Conservation (phyloP, 768 basidiomycete genomes). For the Tylopilus sp. region DNA sequence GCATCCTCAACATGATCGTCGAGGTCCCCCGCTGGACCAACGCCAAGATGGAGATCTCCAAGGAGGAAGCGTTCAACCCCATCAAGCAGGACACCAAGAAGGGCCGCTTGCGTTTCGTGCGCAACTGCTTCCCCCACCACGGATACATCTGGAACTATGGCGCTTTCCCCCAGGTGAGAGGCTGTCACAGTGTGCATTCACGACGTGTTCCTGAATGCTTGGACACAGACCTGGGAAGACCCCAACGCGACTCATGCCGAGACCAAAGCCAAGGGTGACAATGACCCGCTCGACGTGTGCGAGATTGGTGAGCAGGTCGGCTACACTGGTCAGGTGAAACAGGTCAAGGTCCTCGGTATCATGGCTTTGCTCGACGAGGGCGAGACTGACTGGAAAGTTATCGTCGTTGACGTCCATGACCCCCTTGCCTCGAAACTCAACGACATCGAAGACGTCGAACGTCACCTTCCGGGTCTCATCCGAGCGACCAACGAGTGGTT, state of each 20-base stretch:
- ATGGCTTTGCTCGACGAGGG: conserved; percentile 99
- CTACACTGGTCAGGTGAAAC: conserved; percentile 95
- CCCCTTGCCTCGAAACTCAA: conserved; percentile 96
- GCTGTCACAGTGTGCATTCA: background rate
- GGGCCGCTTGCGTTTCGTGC: conserved; percentile 92
- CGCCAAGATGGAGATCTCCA: conserved; percentile 99
- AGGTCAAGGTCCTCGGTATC: conserved; percentile 99
- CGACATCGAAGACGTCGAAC: conserved; percentile 98
- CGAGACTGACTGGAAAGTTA: conserved; percentile 99
- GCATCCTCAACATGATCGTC: conserved; percentile 98
- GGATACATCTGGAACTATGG: conserved; percentile 99
- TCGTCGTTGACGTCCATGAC: conserved; percentile 95
- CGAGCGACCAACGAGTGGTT: conserved; percentile 99
- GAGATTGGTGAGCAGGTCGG: conserved; percentile 99
- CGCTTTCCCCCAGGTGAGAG: conserved; percentile 89
- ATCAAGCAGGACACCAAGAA: conserved; percentile 99
- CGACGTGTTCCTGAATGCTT: background rate
- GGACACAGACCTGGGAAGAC: conserved; percentile 92
- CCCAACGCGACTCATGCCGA: conserved; percentile 83
- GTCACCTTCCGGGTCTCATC: conserved; percentile 94
- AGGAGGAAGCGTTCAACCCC: conserved; percentile 98
- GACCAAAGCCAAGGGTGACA: conserved; percentile 98
- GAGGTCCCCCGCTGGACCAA: conserved; percentile 99
- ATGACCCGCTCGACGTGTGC: conserved; percentile 99
- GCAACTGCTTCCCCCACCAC: conserved; percentile 99